These are phyloP conservation scores for Umbelopsis sp. DNA, from an alignment of 371 early-diverging fungal species.

Conservation along the genomic window DNA sequence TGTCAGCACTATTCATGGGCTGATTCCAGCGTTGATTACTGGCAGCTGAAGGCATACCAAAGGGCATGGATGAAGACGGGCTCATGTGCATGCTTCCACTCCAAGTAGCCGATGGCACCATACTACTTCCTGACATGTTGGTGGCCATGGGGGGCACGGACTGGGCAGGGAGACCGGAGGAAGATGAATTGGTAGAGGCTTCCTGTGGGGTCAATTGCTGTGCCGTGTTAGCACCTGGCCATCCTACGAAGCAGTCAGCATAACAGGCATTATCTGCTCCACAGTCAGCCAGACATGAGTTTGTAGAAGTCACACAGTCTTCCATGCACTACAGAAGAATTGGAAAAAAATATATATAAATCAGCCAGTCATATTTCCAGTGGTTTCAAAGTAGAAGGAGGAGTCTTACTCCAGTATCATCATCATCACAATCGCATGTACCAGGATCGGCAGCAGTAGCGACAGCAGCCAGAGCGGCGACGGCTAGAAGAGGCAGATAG, in stretches of 20 bases:
- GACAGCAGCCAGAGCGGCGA: not conserved
- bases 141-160: not conserved
- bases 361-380: not conserved
- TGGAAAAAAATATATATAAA: not conserved
- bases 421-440: not conserved
- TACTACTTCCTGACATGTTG: not conserved
- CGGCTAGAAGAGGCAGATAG: conserved; percentile 4
- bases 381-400: not conserved
- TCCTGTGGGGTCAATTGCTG: not conserved
- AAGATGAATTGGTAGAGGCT: not conserved
- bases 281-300: not conserved
- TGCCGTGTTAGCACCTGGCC: conserved; percentile 3
- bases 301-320: conserved; percentile 8
- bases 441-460: not conserved
- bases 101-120: conserved; percentile 1
- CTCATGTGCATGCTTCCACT: not conserved
- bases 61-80: not conserved
- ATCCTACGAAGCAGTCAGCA: not conserved
- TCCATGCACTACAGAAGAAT: not conserved
- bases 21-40: conserved; percentile 10
- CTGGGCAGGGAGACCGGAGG: not conserved
- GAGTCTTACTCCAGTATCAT: not conserved
- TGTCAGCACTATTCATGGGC: not conserved
- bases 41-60: not conserved
- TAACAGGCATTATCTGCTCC: conserved; percentile 4